These are phyloP conservation scores for Rubroboletus pulcherrimus DNA, from an alignment of 768 basidiomycete genomes.

Conservation along the genomic window DNA sequence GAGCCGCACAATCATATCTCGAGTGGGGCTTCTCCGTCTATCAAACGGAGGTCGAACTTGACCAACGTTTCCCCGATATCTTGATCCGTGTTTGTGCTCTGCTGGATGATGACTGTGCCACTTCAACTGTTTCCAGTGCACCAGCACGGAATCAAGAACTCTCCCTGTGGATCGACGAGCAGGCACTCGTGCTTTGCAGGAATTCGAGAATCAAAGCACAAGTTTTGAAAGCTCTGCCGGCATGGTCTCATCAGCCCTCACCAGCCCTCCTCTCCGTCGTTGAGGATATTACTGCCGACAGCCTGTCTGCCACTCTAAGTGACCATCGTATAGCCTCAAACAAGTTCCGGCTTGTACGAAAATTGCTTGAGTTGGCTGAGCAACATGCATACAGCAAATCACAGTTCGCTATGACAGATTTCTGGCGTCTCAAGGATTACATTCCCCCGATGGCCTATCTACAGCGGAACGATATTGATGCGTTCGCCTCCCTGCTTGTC, in stretches of 20 bases:
- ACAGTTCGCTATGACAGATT: conserved; percentile 56
- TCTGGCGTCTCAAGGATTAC: conserved; percentile 82
- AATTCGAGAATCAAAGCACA: conserved; percentile 38
- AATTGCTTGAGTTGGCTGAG: conserved; percentile 49
- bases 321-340: conserved; percentile 62
- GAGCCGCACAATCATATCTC: conserved; percentile 69
- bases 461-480: conserved; percentile 65
- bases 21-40: conserved; percentile 70
- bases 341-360: conserved; percentile 74
- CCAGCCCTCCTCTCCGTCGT: conserved; percentile 42
- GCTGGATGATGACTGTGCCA: conserved; percentile 50
- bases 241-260: conserved; percentile 71
- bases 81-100: conserved; percentile 65
- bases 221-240: conserved; percentile 55
- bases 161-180: conserved; percentile 59
- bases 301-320: conserved; percentile 52
- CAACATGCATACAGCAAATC: conserved; percentile 36
- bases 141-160: conserved; percentile 45
- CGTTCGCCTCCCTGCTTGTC: conserved; percentile 65
- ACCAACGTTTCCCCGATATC: conserved; percentile 58
- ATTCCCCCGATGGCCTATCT: conserved; percentile 55
- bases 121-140: conserved; percentile 27
- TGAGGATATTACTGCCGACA: conserved; percentile 43
- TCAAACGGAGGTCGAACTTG: conserved; percentile 35
- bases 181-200: conserved; percentile 42